Percentiles rank a stretch among this genome's conserved stretches.
Conservation (phyloP, 225 moss, liverwort and hornwort genomes). For the Pseudoscleropodium purum region DNA sequence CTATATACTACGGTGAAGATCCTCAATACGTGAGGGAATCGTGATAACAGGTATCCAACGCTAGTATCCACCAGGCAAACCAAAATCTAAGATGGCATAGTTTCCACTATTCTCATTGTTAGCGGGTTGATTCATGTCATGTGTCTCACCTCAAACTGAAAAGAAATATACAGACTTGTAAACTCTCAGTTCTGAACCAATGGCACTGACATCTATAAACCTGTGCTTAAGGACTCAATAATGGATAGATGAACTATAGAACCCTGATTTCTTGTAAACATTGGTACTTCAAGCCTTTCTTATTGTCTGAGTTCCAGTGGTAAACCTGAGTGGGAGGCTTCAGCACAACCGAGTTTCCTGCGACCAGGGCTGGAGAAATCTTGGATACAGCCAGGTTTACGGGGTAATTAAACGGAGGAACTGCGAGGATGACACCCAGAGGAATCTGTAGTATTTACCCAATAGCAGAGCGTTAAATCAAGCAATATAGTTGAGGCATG, state of each 20-base stretch:
- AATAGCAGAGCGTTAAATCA: neutral
- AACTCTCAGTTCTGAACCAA: neutral
- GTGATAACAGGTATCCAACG: neutral
- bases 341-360: slow-evolving; percentile 66
- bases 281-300: neutral
- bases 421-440: slow-evolving; percentile 69
- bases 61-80: neutral
- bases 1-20: neutral
- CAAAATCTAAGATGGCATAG: neutral
- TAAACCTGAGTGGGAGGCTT: slow-evolving; percentile 79
- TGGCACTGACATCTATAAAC: neutral
- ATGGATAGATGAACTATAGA: neutral
- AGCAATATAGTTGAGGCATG: neutral
- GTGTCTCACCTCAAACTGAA: neutral
- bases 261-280: neutral
- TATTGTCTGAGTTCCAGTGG: neutral
- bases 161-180: neutral
- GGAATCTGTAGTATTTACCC: slow-evolving; percentile 42
- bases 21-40: neutral
- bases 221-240: neutral
- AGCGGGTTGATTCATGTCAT: neutral
- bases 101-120: neutral
- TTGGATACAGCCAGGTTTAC: slow-evolving; percentile 82
- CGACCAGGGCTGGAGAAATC: slow-evolving; percentile 63
- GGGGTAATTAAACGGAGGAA: slow-evolving; percentile 72